phyloP scores from a whole-genome alignment of 2,329 filamentous ascomycete species.

The Verticillium albo-atrum region DNA sequence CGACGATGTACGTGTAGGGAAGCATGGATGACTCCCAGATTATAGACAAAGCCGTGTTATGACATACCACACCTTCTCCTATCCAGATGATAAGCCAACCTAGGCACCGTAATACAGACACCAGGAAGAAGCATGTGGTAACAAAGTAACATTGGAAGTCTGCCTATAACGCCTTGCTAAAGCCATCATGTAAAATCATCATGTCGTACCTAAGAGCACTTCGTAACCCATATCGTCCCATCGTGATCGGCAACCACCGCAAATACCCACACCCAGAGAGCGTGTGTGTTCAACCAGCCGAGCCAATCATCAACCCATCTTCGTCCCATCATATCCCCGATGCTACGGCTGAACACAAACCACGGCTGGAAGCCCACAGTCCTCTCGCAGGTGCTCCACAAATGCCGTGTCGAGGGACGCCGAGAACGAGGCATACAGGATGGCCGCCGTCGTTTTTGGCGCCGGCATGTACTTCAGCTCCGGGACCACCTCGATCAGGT shows the following conservation, averaged over 20 bases:
- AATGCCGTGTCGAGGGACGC: slow-evolving; percentile 54
- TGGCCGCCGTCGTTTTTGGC: slow-evolving; percentile 48
- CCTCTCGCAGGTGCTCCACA: slow-evolving; percentile 41
- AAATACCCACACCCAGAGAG: not conserved
- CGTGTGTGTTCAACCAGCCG: not conserved
- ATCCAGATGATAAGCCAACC: too few relatives aligned
- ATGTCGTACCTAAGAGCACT: not conserved
- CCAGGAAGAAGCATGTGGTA: too few relatives aligned
- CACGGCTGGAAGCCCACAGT: slow-evolving; percentile 11
- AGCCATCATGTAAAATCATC: not conserved
- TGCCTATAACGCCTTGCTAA: not conserved
- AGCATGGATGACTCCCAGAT: too few relatives aligned
- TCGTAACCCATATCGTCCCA: not conserved
- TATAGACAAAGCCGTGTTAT: too few relatives aligned
- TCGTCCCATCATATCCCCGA: not conserved
- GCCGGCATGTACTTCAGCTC: slow-evolving; percentile 50
- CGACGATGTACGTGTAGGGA: too few relatives aligned
- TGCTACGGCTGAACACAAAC: not conserved
- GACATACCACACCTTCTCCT: too few relatives aligned
- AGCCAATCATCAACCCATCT: not conserved
- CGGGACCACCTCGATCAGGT: slow-evolving; percentile 45
- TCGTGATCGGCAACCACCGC: not conserved
- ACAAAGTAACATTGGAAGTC: too few relatives aligned
- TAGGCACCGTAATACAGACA: too few relatives aligned
- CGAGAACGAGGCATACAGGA: slow-evolving; percentile 56